Base-by-base conservation (phyloP, 2,329 filamentous ascomycete genomes). In the Cercospora sojina region DNA sequence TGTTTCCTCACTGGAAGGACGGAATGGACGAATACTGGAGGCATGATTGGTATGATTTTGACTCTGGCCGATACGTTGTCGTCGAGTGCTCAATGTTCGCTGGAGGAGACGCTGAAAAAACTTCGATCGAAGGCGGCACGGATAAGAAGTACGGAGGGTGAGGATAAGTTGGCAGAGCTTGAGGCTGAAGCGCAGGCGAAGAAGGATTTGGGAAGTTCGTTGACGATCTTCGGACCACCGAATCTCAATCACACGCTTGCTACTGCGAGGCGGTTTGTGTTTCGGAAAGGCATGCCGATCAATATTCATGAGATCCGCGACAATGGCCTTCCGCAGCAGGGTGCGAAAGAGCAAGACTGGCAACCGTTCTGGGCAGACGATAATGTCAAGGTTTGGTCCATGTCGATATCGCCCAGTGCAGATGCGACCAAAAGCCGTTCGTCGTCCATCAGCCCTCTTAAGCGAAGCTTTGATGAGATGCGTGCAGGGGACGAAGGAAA, bases 211-310 rank as follows among this genome's bases (percentile, higher is more conserved):
- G 78, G 75, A 62, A 72, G 76, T 13, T 79, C 78, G 18, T 75
- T 93, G 66, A 86, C 84, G n/a, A 82, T 98, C 12, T 91, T 96
- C 76, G 93, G 91, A 3, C 88, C 90, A 4, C 87, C 88, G 60
- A 98, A 98, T 76, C 79, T 98, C 63, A 86, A 88, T 55, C 90
- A 97, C 75, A 84, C 87, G 5, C 79, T 99, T 64, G 93, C 92
- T n/a, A 91, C 93, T 0, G 89, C 90, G 16, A 86, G 95, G 55
- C 83, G 89, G 32, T 97, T 97, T 78, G 87, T 98, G 59, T 94
- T 97, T 73, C 86, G 95, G 41, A 93, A 91, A 72, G 90, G 91
- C 0, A 85, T 96, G 76, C 90, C 90, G 0, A 80, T 97, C n/a
- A 82, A 81, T 32, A 84, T 90, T 1, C 83, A 87, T 69, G 95